phyloP scores from a whole-genome alignment of 306 rosid species.

The Cercis canadensis region DNA sequence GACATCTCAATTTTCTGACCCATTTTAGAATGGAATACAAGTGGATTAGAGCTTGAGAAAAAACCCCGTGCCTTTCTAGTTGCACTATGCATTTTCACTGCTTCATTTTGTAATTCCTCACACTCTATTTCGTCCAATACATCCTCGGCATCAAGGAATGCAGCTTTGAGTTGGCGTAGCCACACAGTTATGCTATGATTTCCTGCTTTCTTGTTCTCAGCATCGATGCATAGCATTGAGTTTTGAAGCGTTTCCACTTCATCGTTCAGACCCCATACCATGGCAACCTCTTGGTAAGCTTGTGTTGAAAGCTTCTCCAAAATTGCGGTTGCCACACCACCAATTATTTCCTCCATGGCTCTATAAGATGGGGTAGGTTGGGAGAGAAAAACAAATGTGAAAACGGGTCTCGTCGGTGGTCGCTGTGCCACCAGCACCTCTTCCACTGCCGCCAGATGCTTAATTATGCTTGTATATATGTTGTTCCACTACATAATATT shows the following conservation, averaged over 20 bases:
- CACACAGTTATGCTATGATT: background rate
- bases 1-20: background rate
- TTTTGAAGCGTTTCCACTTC: background rate
- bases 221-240: background rate
- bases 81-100: background rate
- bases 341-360: background rate
- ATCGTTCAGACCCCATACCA: background rate
- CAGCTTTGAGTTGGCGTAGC: background rate
- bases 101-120: background rate
- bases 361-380: too few relatives aligned
- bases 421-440: too few relatives aligned
- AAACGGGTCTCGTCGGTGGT: too few relatives aligned
- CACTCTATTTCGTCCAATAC: slow-evolving; percentile 34
- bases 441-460: too few relatives aligned
- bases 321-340: background rate
- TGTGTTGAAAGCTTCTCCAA: background rate
- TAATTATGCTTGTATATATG: too few relatives aligned
- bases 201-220: background rate
- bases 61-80: background rate
- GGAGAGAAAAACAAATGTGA: too few relatives aligned
- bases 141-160: background rate
- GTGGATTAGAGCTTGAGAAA: background rate
- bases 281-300: background rate
- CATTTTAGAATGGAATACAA: background rate
- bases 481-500: too few relatives aligned